Conservation (phyloP, 768 basidiomycete genomes). For the Amanita pseudoporphyria region DNA sequence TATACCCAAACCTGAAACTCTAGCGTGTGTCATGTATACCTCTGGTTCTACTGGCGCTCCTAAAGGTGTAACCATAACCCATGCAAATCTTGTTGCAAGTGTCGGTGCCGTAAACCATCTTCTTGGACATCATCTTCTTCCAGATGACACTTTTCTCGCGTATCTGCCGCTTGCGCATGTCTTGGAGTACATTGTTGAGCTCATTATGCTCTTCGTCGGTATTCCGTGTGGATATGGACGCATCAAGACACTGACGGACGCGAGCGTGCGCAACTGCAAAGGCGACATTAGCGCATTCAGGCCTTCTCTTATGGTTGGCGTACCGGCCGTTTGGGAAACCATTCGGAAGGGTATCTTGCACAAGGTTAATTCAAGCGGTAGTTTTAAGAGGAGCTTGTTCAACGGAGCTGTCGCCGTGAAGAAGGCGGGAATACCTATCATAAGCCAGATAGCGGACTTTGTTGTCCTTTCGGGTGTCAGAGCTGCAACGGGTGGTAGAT, state of each 20-base stretch:
- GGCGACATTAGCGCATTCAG: slow-evolving; percentile 81
- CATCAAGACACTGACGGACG: slow-evolving; percentile 93
- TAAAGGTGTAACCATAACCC: slow-evolving; percentile 88
- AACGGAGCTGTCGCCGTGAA: slow-evolving; percentile 69
- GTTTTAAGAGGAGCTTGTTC: slow-evolving; percentile 69
- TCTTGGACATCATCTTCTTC: slow-evolving; percentile 54
- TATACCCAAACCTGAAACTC: slow-evolving; percentile 30
- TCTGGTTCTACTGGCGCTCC: slow-evolving; percentile 87
- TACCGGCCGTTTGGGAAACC: slow-evolving; percentile 95
- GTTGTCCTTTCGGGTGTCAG: slow-evolving; percentile 70
- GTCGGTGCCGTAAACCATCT: slow-evolving; percentile 74
- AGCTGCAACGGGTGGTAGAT: slow-evolving; percentile 78
- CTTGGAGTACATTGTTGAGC: slow-evolving; percentile 91
- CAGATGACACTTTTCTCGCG: slow-evolving; percentile 69
- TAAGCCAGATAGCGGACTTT: slow-evolving; percentile 61
- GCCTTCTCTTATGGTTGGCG: slow-evolving; percentile 89
- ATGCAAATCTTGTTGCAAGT: slow-evolving; percentile 78
- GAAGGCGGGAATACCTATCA: slow-evolving; percentile 55
- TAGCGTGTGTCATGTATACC: slow-evolving; percentile 63
- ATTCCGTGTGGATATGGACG: slow-evolving; percentile 83
- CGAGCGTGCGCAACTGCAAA: slow-evolving; percentile 75
- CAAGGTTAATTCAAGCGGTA: slow-evolving; percentile 65
- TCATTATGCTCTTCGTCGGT: slow-evolving; percentile 63
- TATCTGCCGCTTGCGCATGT: slow-evolving; percentile 95
- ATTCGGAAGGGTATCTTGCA: slow-evolving; percentile 90